Evolutionary conservation across 192 early-diverging fungal species (phyloP).

Genomic region (Chytriomyces sp.): DNA sequence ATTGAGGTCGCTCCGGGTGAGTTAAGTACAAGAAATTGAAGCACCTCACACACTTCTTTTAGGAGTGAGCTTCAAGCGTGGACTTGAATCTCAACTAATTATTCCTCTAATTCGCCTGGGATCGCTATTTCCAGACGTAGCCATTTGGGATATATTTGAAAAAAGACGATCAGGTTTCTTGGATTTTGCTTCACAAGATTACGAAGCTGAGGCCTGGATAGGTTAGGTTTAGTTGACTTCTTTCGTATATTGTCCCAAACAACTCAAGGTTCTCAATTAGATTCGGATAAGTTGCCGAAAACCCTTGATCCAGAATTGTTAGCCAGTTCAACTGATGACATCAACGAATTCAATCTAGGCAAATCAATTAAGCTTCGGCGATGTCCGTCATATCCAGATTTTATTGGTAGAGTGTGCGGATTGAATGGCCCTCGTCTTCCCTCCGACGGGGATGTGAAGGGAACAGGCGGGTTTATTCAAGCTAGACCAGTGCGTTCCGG

Average conservation of each 20-base stretch:
- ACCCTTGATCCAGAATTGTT: background rate
- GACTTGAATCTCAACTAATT: conserved; percentile 4
- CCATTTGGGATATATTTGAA: conserved; percentile 26
- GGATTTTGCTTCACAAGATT: conserved; percentile 20
- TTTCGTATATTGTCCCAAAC: background rate
- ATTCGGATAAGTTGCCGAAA: background rate
- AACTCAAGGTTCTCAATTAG: background rate
- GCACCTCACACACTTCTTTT: background rate
- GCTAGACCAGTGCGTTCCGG: conserved; percentile 24
- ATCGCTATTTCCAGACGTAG: conserved; percentile 2
- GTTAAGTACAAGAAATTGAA: background rate
- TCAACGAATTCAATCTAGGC: background rate
- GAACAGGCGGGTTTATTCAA: conserved; percentile 33
- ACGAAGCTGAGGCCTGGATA: conserved; percentile 9
- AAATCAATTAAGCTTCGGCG: background rate
- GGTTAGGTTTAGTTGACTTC: background rate
- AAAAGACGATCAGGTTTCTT: conserved; percentile 15
- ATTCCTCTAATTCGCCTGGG: background rate
- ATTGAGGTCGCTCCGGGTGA: conserved; percentile 33
- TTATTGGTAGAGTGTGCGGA: conserved; percentile 12
- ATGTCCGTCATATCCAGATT: conserved; percentile 11
- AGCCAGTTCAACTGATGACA: conserved; percentile 3
- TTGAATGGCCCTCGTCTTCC: background rate
- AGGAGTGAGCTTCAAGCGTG: conserved; percentile 19
- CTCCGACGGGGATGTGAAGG: background rate